These are phyloP conservation scores for Sclerotinia sclerotiorum DNA, from an alignment of 2,329 filamentous ascomycete genomes.

Conservation along the genomic window DNA sequence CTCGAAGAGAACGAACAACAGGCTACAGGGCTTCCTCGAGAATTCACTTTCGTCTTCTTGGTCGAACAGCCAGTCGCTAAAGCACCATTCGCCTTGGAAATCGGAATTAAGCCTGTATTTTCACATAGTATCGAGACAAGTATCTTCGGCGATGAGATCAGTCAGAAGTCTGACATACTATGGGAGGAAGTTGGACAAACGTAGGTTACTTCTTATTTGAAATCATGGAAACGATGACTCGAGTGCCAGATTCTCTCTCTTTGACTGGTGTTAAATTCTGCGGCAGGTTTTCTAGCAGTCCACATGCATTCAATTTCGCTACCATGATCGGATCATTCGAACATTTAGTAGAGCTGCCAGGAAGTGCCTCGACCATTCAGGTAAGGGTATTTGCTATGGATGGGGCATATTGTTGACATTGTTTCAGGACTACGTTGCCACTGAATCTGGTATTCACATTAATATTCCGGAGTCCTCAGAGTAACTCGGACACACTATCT, in stretches of 20 bases:
- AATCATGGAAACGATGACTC: background rate
- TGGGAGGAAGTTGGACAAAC: slow-evolving; percentile 18
- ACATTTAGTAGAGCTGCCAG: slow-evolving; percentile 16
- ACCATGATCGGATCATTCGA: slow-evolving; percentile 15
- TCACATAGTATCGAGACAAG: background rate
- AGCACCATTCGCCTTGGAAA: slow-evolving; percentile 19
- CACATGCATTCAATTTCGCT: slow-evolving; percentile 17
- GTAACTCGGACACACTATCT: background rate
- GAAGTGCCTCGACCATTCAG: slow-evolving; percentile 2
- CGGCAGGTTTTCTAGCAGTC: slow-evolving; percentile 11
- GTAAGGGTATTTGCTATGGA: background rate
- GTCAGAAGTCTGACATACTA: background rate
- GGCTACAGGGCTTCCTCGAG: slow-evolving; percentile 18
- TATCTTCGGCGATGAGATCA: slow-evolving; percentile 11
- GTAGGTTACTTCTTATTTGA: background rate
- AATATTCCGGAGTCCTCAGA: background rate
- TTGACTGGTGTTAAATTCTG: background rate
- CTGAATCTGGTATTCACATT: background rate
- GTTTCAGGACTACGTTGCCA: slow-evolving; percentile 10
- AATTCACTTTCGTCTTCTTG: slow-evolving; percentile 22
- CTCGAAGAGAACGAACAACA: slow-evolving; percentile 23
- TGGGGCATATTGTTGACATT: background rate
- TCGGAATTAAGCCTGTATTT: slow-evolving; percentile 12
- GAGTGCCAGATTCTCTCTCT: background rate
- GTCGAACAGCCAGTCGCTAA: slow-evolving; percentile 18